A percentile compares a stretch with the other conserved stretches of the same genome.
Evolutionary conservation across 2,329 filamentous ascomycete genomes (phyloP).

Genomic region (Claviceps sp.): DNA sequence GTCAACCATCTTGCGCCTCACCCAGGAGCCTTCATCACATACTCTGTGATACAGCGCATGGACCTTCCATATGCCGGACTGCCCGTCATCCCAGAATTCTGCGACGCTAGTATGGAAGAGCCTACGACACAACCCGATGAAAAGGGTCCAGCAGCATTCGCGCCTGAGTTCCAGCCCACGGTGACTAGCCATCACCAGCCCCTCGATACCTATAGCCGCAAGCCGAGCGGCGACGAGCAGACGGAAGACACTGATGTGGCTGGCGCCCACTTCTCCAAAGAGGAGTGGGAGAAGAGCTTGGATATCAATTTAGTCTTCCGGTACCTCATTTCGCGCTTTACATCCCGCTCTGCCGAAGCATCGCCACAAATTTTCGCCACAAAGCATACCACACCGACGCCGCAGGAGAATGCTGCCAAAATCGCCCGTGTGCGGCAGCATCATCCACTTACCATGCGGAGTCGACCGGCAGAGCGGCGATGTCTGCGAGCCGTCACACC

Average conservation of each 20-base stretch:
- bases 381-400: slow-evolving; percentile 34
- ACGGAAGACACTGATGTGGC: slow-evolving; percentile 14
- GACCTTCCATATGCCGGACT: slow-evolving; percentile 68
- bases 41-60: slow-evolving; percentile 49
- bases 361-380: slow-evolving; percentile 29
- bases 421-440: slow-evolving; percentile 77
- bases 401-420: slow-evolving; percentile 58
- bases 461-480: slow-evolving; percentile 37
- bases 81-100: slow-evolving; percentile 45
- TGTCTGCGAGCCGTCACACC: slow-evolving; percentile 42
- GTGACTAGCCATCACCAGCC: slow-evolving; percentile 24
- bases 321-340: slow-evolving; percentile 68
- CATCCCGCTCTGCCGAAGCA: slow-evolving; percentile 29
- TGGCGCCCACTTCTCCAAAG: slow-evolving; percentile 39
- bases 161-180: slow-evolving; percentile 34
- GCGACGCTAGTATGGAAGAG: slow-evolving; percentile 18
- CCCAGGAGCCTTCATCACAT: slow-evolving; percentile 79
- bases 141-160: slow-evolving; percentile 11
- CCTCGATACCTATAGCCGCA: slow-evolving; percentile 22
- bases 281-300: slow-evolving; percentile 89
- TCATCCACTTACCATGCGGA: slow-evolving; percentile 65
- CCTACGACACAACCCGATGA: slow-evolving; percentile 13
- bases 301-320: slow-evolving; percentile 87
- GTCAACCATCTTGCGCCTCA: slow-evolving; percentile 69
- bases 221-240: slow-evolving; percentile 9